Percentiles rank a stretch among this genome's conserved stretches.
These are phyloP conservation scores for Boletus speciosus DNA, from an alignment of 768 basidiomycete species.

Conservation along the genomic window DNA sequence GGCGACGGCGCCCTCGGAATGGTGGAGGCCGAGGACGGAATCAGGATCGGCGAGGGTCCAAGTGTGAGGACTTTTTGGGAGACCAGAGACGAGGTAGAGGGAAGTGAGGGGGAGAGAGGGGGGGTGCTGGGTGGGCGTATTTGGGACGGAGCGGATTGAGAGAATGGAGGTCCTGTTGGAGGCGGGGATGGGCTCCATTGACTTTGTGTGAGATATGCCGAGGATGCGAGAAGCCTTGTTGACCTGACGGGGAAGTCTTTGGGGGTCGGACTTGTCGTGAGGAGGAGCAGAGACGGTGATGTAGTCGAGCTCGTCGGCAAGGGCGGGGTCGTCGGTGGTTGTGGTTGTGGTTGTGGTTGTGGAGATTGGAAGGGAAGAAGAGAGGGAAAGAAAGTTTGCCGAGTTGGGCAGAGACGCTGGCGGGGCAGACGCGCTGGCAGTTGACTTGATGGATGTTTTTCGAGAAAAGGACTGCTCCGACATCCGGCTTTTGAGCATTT, in stretches of 20 bases:
- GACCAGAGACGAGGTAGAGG: conserved; percentile 83
- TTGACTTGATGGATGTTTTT: conserved; percentile 18
- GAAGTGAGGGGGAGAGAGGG: conserved; percentile 77
- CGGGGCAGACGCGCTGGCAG: background rate
- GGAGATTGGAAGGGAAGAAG: background rate
- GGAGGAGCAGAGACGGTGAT: conserved; percentile 46
- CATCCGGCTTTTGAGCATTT: conserved; percentile 44
- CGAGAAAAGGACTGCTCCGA: conserved; percentile 46
- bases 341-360: conserved; percentile 7
- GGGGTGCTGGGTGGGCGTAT: conserved; percentile 54
- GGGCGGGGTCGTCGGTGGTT: conserved; percentile 28
- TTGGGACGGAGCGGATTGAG: conserved; percentile 51
- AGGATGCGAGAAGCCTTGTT: conserved; percentile 80
- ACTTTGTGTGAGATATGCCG: conserved; percentile 68
- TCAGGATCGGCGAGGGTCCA: conserved; percentile 89
- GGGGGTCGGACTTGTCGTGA: conserved; percentile 28
- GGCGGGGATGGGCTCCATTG: conserved; percentile 84
- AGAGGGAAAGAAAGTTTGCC: conserved; percentile 11
- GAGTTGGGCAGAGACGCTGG: background rate
- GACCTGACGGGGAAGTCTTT: conserved; percentile 39
- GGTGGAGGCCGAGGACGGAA: conserved; percentile 75
- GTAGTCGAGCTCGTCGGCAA: conserved; percentile 74
- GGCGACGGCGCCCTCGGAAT: conserved; percentile 79
- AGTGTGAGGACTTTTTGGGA: conserved; percentile 85
- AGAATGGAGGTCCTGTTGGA: conserved; percentile 73